phyloP scores from a whole-genome alignment of 345 rosid species.

The Erysimum cheiranthoides region DNA sequence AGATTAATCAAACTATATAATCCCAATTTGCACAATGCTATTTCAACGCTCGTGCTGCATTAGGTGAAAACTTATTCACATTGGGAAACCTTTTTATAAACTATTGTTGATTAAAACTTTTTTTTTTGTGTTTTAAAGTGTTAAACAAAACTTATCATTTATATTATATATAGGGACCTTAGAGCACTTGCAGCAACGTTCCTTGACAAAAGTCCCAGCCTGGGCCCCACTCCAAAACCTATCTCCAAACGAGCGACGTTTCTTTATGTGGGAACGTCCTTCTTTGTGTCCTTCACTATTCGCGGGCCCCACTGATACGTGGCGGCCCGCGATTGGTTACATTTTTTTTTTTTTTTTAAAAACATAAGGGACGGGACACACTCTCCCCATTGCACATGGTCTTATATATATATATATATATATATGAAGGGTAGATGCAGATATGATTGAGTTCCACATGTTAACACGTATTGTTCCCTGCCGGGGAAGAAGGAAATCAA shows the following conservation, averaged over 20 bases:
- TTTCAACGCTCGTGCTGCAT: conserved; percentile 36
- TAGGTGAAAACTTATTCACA: conserved; percentile 36
- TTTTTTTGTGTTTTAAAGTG: background rate
- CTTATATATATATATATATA: background rate
- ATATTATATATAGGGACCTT: background rate
- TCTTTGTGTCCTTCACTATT: too few species aligned
- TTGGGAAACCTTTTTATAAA: background rate
- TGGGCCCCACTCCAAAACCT: too few species aligned
- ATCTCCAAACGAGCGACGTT: too few species aligned
- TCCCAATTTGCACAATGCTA: conserved; percentile 15
- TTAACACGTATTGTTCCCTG: conserved; percentile 17
- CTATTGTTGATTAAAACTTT: background rate
- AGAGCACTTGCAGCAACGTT: too few species aligned
- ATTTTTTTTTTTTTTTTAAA: too few species aligned
- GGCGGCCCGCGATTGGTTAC: too few species aligned
- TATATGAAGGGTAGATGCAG: background rate
- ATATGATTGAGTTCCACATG: conserved; percentile 19
- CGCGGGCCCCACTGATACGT: too few species aligned
- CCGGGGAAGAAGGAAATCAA: conserved; percentile 11
- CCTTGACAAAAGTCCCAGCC: too few species aligned
- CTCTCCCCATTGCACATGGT: too few species aligned
- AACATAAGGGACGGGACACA: too few species aligned
- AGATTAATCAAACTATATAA: conserved; percentile 21
- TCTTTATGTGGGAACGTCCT: too few species aligned
- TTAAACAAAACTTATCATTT: background rate